Base-by-base conservation (phyloP, 371 early-diverging fungal genomes). In the Mucor saturninus region DNA sequence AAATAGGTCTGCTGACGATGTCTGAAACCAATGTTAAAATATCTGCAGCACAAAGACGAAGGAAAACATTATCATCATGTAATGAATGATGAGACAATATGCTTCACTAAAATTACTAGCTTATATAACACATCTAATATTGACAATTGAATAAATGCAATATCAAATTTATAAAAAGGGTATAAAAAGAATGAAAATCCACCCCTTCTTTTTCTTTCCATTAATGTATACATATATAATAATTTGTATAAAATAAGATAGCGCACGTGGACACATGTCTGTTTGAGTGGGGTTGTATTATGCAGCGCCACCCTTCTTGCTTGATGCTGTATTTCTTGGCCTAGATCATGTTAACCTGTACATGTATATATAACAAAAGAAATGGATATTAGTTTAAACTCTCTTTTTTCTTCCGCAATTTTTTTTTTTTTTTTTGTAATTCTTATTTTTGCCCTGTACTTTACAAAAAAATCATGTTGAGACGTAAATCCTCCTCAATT, bases 401-500 rank as follows among this genome's bases (percentile, higher is more conserved):
- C 54, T 26, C 38, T 48, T 48, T 48, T 28, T 26, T 28, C 26
- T 26, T 28, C 28, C 21, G 21, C 26, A 35, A 8, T 46, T 21
- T 21, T 21, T 53, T 50, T 21, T 56, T 43, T 37, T 32, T 39
- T 10, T 55, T 62, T 42, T 42, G n/a, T 42, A 13, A 13, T 42
- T 13, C 11, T 42, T 42, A 10, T 13, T 42, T 42, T 3, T 42
- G 42, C 11, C n/a, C n/a, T 42, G 42, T n/a, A 13, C 46, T 31
- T 32, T 54, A 37, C 11, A 42, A 42, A 42, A 49, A 49, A 21
- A 21, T 8, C 11, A 65, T 67, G 67, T 32, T 67, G 40, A 67
- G 60, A 63, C 68, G 64, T 45, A 68, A 68, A 59, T 57, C 68
- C 43, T 68, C 68, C 35, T 53, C 60, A 5, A 54, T 60, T 49